These are phyloP conservation scores for Nemania sp. DNA, from an alignment of 2,329 filamentous ascomycete genomes.

Conservation along the genomic window DNA sequence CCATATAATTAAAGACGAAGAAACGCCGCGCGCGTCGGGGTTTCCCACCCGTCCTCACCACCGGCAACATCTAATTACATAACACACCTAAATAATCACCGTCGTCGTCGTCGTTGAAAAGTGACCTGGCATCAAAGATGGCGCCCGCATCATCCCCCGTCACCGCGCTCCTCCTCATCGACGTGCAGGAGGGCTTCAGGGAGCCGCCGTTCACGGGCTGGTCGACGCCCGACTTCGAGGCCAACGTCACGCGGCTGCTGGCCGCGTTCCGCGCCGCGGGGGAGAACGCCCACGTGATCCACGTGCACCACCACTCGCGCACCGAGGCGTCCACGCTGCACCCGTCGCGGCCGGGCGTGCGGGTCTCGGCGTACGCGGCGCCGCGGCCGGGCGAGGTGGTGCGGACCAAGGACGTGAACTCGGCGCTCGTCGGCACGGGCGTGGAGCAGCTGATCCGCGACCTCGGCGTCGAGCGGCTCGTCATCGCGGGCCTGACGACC, in stretches of 20 bases:
- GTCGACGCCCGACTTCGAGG: conserved; percentile 51
- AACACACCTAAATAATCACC: no score
- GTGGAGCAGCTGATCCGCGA: conserved; percentile 45
- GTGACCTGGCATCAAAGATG: conserved; percentile 1
- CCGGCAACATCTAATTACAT: no score
- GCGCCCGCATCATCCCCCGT: neutral
- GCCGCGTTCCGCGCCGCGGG: conserved; percentile 31
- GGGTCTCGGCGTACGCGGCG: conserved; percentile 31
- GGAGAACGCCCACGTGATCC: conserved; percentile 43
- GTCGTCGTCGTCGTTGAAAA: neutral
- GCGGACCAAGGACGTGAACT: conserved; percentile 51
- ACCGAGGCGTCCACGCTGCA: conserved; percentile 43
- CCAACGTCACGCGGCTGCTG: conserved; percentile 47
- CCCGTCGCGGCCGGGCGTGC: conserved; percentile 41
- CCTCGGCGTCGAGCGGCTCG: conserved; percentile 43
- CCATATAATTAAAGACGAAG: no score
- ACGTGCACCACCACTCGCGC: conserved; percentile 51
- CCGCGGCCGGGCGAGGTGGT: conserved; percentile 44
- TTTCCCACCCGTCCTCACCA: no score
- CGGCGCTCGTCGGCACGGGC: conserved; percentile 50
- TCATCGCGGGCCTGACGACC: conserved; percentile 50
- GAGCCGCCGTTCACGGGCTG: conserved; percentile 43
- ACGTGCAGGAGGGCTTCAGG: conserved; percentile 51
- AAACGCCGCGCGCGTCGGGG: no score
- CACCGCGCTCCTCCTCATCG: conserved; percentile 50